A percentile compares a stretch with the other conserved stretches of the same genome.
Conservation (phyloP, 2,329 filamentous ascomycete species). For the Proliferodiscus dingleyae region DNA sequence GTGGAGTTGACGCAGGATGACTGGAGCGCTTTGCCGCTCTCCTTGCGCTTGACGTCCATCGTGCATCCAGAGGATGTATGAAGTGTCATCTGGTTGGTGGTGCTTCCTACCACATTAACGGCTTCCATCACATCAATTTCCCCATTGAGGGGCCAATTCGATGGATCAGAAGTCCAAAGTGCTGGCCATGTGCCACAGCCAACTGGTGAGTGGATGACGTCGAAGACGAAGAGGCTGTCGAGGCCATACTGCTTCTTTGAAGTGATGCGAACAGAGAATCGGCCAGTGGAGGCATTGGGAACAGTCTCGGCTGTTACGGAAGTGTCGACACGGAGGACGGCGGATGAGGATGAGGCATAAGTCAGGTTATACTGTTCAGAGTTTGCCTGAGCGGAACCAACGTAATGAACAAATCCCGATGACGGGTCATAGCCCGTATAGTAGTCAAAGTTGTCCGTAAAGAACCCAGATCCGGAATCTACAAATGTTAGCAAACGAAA, state of each 20-base stretch:
- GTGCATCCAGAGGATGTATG: constrained; percentile 43
- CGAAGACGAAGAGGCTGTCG: constrained; percentile 52
- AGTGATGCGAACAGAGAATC: constrained; percentile 47
- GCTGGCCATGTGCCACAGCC: constrained; percentile 49
- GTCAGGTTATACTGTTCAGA: constrained; percentile 60
- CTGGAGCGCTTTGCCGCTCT: constrained; percentile 44
- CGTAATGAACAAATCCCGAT: constrained; percentile 42
- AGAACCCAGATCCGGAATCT: constrained; percentile 37
- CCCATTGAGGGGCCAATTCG: constrained; percentile 56
- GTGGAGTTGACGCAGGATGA: constrained; percentile 40
- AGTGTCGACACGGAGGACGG: constrained; percentile 57
- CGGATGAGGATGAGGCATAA: constrained; percentile 47
- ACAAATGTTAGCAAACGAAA: background rate
- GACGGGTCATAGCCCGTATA: constrained; percentile 41
- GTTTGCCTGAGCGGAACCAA: constrained; percentile 20
- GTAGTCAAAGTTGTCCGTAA: constrained; percentile 42
- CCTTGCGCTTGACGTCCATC: constrained; percentile 37
- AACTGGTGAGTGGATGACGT: constrained; percentile 55
- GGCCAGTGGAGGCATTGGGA: constrained; percentile 46
- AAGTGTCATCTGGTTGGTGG: constrained; percentile 41
- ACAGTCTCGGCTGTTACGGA: constrained; percentile 47
- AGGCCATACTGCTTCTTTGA: constrained; percentile 49
- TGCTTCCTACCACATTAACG: constrained; percentile 38
- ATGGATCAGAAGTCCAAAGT: constrained; percentile 58
- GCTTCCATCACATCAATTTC: constrained; percentile 53